Evolutionary conservation across 2,329 filamentous ascomycete species (phyloP).

Genomic region (Colletotrichum sp.): DNA sequence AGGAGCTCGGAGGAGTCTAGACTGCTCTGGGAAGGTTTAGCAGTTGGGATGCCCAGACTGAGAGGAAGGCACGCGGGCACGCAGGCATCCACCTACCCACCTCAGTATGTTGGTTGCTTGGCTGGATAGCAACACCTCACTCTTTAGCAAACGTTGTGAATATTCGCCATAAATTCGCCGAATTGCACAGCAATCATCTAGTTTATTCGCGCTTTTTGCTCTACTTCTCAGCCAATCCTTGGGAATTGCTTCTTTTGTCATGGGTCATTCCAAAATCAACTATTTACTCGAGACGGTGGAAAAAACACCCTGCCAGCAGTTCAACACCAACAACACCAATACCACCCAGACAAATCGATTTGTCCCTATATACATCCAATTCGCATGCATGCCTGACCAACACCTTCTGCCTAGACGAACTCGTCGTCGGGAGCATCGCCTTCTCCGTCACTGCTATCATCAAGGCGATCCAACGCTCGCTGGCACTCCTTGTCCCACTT

Average conservation of each 20-base stretch:
- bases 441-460: constrained; percentile 37
- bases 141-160: neutral
- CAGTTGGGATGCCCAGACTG: neutral
- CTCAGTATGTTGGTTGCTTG: neutral
- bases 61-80: neutral
- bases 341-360: neutral
- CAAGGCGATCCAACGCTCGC: constrained; percentile 74
- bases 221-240: neutral
- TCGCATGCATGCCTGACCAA: neutral
- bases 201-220: neutral
- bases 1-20: neutral
- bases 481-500: constrained; percentile 78
- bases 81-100: neutral
- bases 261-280: neutral
- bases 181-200: neutral
- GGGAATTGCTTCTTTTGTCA: neutral
- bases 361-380: neutral
- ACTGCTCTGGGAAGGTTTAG: neutral
- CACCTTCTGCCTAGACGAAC: neutral
- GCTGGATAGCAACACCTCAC: neutral
- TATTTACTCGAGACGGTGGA: neutral
- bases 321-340: neutral
- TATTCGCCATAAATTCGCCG: neutral
- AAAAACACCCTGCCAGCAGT: neutral
- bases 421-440: neutral